Evolutionary conservation across 129 eudicot genomes (phyloP), one percentile per base, ranked within the genome.

Genomic region (Oenanthe sinensis): DNA sequence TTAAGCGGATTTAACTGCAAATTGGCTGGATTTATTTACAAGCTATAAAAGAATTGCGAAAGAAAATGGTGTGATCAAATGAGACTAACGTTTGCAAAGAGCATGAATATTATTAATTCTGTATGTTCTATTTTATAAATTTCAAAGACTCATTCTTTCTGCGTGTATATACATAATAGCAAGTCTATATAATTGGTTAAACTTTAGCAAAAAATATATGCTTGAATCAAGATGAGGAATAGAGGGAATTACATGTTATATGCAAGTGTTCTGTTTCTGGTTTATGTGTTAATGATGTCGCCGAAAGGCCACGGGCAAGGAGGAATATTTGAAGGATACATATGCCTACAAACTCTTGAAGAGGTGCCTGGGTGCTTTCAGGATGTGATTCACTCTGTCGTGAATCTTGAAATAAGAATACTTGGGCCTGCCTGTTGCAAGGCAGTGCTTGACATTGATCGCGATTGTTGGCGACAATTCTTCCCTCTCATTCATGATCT

Each of bases 281-380:
- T 28, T 28, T 14, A 15, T 30, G 43, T 67, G 42, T 67, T 67
- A 1, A 0, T 30, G 20, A 30, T 67, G 2, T 67, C 72, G 30
- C 39, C 72, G 0, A 24, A 3, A 67, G 72, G 72, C 42, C 72
- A 67, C 30, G 72, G 72, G 20, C 72, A 67, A 30, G 20, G 2
- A 13, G 42, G 40, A 67, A 67, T 67, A 24, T 26, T 30, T 14
- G 72, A 33, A 12, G 72, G 72, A 30, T 67, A 67, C 72, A 11
- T 67, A 0, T 67, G 72, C 19, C 22, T 67, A 1, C 72, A 33
- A 14, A 67, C 72, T 30, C 72, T 72, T 72, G 76, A 40, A 72
- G 76, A 72, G 46, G 76, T 40, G 46, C 50, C 76, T 16, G 50
- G 76, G 33, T 72, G 76, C 33, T 19, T 24, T 5, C 33, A 72